phyloP scores from a whole-genome alignment of 129 eudicot genomes.

The Escallonia rubra region DNA sequence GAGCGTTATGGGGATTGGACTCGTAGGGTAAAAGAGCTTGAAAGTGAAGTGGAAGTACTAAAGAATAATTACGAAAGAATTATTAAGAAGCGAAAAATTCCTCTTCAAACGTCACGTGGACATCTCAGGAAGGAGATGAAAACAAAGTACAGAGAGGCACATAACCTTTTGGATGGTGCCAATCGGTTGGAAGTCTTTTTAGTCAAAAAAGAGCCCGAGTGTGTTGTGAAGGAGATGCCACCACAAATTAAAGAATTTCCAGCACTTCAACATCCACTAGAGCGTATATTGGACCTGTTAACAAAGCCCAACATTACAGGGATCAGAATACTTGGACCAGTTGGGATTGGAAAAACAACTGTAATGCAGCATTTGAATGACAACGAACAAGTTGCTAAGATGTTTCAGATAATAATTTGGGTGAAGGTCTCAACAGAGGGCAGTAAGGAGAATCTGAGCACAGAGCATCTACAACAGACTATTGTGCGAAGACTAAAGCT shows the following conservation, averaged over 20 bases:
- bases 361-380: constrained; percentile 32
- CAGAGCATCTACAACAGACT: constrained; percentile 18
- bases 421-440: constrained; percentile 26
- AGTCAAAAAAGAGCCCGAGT: constrained; percentile 24
- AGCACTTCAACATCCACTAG: constrained; percentile 12
- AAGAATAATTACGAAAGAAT: neutral
- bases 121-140: constrained; percentile 19
- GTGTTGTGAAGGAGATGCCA: constrained; percentile 9
- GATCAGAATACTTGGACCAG: constrained; percentile 22
- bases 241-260: constrained; percentile 26
- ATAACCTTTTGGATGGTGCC: constrained; percentile 8
- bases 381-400: constrained; percentile 24
- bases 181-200: constrained; percentile 7
- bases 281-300: constrained; percentile 12
- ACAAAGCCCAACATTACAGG: constrained; percentile 13
- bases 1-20: no score
- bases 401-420: constrained; percentile 24
- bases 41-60: no score
- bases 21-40: no score
- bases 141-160: constrained; percentile 6
- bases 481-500: constrained; percentile 23
- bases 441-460: constrained; percentile 25
- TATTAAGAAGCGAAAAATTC: neutral
- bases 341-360: constrained; percentile 30
- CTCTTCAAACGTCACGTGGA: constrained; percentile 1